A percentile compares a stretch with the other conserved stretches of the same genome.
Conservation (phyloP, 1,139 yeast genomes). For the Taiozyma onychis region DNA sequence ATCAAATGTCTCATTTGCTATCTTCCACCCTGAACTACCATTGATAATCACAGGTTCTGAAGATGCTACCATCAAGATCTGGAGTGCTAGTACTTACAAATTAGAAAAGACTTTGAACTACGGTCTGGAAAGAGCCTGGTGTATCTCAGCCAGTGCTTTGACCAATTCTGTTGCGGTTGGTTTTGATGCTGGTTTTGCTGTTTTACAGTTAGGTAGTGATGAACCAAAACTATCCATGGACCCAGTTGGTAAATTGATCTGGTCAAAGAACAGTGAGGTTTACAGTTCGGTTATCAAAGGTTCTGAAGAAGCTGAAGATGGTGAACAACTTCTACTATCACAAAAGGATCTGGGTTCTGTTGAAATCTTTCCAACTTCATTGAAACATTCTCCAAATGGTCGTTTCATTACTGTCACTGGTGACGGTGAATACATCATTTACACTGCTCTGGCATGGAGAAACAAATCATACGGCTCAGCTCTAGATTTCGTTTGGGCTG, state of each 20-base stretch:
- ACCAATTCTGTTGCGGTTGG: conserved; percentile 86
- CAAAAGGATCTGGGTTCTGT: conserved; percentile 88
- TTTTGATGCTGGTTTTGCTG: conserved; percentile 89
- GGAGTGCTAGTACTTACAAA: conserved; percentile 78
- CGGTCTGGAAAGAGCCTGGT: conserved; percentile 96
- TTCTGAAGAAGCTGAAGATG: conserved; percentile 65
- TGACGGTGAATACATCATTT: conserved; percentile 94
- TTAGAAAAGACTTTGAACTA: conserved; percentile 87
- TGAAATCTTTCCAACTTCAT: conserved; percentile 84
- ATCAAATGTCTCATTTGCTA: conserved; percentile 91
- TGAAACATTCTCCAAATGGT: conserved; percentile 94
- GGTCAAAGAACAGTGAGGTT: conserved; percentile 83
- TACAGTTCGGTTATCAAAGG: conserved; percentile 79
- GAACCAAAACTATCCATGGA: conserved; percentile 95
- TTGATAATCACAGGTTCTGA: conserved; percentile 79
- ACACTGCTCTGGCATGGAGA: conserved; percentile 97
- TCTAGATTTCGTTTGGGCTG: conserved; percentile 90
- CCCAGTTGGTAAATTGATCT: conserved; percentile 81
- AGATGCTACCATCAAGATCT: conserved; percentile 72
- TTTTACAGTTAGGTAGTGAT: conserved; percentile 85
- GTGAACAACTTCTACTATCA: conserved; percentile 68
- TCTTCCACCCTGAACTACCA: conserved; percentile 95
- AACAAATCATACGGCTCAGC: conserved; percentile 91
- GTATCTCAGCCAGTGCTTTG: conserved; percentile 72
- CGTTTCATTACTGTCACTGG: conserved; percentile 96